Conservation (phyloP, 768 basidiomycete species). For the Collybia sordida region DNA sequence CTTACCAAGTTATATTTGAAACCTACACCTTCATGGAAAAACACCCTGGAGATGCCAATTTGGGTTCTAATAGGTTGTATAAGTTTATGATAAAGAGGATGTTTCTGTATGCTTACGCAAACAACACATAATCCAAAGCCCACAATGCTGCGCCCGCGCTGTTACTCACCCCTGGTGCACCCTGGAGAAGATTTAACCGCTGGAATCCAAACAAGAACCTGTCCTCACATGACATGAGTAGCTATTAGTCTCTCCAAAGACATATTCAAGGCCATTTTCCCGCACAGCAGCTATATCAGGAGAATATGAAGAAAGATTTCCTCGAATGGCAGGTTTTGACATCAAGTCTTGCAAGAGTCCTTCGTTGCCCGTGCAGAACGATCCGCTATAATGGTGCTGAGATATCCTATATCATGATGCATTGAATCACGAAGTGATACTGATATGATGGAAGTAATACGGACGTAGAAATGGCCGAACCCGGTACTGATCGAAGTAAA, state of each 20-base stretch:
- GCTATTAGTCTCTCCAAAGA: constrained; percentile 67
- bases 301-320: constrained; percentile 51
- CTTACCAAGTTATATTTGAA: constrained; percentile 70
- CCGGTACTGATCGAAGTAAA: constrained; percentile 42
- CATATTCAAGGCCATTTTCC: constrained; percentile 48
- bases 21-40: constrained; percentile 70
- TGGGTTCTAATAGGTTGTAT: constrained; percentile 11
- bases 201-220: background rate
- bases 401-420: constrained; percentile 40
- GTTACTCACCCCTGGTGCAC: constrained; percentile 60
- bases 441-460: constrained; percentile 11
- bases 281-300: constrained; percentile 55
- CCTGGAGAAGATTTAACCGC: constrained; percentile 20
- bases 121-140: constrained; percentile 65
- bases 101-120: constrained; percentile 35
- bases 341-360: constrained; percentile 62
- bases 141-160: constrained; percentile 71
- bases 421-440: background rate
- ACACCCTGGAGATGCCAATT: constrained; percentile 51
- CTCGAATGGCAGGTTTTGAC: constrained; percentile 56
- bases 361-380: constrained; percentile 56
- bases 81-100: background rate
- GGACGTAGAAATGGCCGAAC: constrained; percentile 53
- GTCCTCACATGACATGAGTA: constrained; percentile 39
- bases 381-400: constrained; percentile 57